These are phyloP conservation scores for Metschnikowia peoriensis DNA, from an alignment of 805 yeast genomes.

Conservation along the genomic window DNA sequence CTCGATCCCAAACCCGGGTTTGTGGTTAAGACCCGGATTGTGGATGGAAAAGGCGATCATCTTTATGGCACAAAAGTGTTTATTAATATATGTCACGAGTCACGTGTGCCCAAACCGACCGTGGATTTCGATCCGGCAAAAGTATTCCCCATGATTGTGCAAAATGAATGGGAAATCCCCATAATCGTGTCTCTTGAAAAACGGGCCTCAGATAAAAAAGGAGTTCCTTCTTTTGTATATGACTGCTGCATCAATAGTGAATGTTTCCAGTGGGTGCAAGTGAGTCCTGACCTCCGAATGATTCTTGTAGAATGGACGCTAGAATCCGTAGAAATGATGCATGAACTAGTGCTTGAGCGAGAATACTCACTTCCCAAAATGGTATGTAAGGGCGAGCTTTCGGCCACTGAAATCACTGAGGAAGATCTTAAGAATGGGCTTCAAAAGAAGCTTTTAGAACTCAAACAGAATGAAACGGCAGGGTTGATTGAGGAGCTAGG, in stretches of 20 bases:
- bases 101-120: constrained; percentile 61
- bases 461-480: constrained; percentile 41
- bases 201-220: constrained; percentile 67
- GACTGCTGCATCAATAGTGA: constrained; percentile 76
- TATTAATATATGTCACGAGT: constrained; percentile 71
- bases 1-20: constrained; percentile 63
- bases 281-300: constrained; percentile 56
- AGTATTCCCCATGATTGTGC: constrained; percentile 62
- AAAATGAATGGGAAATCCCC: constrained; percentile 83
- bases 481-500: constrained; percentile 42
- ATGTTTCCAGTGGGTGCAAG: constrained; percentile 60
- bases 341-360: constrained; percentile 52
- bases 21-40: constrained; percentile 64
- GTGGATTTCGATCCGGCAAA: constrained; percentile 51
- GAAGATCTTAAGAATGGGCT: constrained; percentile 43
- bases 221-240: constrained; percentile 58
- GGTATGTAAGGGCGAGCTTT: constrained; percentile 62
- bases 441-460: constrained; percentile 32
- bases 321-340: constrained; percentile 67
- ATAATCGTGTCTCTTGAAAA: constrained; percentile 61
- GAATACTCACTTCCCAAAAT: constrained; percentile 70
- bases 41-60: constrained; percentile 31
- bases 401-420: constrained; percentile 42
- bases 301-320: constrained; percentile 81
- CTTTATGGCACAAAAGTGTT: constrained; percentile 60